A percentile compares a stretch with the other conserved stretches of the same genome.
Evolutionary conservation across 805 yeast genomes (phyloP).

Genomic region (Sugiyamaella smithiae): DNA sequence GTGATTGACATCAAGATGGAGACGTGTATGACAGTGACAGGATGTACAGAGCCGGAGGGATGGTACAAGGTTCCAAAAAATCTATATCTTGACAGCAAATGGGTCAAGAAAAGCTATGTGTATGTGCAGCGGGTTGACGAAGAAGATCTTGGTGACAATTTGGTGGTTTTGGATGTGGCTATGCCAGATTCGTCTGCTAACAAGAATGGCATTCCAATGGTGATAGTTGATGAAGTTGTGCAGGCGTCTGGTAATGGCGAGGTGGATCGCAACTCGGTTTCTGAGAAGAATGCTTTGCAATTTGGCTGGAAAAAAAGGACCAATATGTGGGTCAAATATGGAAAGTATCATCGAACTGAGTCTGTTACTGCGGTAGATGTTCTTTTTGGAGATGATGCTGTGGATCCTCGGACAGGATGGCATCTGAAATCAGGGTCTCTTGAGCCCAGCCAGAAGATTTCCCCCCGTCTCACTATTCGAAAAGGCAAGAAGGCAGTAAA

Average conservation of each 20-base stretch:
- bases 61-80: constrained; percentile 50
- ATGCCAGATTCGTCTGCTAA: constrained; percentile 11
- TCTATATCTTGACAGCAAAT: constrained; percentile 40
- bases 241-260: constrained; percentile 5
- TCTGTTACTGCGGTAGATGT: constrained; percentile 62
- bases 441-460: constrained; percentile 21
- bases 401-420: constrained; percentile 81
- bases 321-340: constrained; percentile 63
- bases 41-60: constrained; percentile 31
- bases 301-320: constrained; percentile 34
- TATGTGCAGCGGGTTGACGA: constrained; percentile 29
- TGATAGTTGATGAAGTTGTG: constrained; percentile 20
- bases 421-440: constrained; percentile 32
- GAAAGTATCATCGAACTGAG: constrained; percentile 35
- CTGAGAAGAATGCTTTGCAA: constrained; percentile 18
- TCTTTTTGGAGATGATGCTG: constrained; percentile 68
- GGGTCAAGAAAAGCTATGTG: constrained; percentile 44
- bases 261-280: constrained; percentile 24
- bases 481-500: constrained; percentile 16
- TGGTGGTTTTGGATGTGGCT: constrained; percentile 19
- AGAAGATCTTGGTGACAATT: constrained; percentile 14
- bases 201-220: constrained; percentile 18
- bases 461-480: constrained; percentile 29
- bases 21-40: constrained; percentile 30
- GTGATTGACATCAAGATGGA: constrained; percentile 43